Percentiles rank a stretch among this genome's conserved stretches.
phyloP scores from a whole-genome alignment of 2,329 filamentous ascomycete species.

The Fusarium gaditjirri region DNA sequence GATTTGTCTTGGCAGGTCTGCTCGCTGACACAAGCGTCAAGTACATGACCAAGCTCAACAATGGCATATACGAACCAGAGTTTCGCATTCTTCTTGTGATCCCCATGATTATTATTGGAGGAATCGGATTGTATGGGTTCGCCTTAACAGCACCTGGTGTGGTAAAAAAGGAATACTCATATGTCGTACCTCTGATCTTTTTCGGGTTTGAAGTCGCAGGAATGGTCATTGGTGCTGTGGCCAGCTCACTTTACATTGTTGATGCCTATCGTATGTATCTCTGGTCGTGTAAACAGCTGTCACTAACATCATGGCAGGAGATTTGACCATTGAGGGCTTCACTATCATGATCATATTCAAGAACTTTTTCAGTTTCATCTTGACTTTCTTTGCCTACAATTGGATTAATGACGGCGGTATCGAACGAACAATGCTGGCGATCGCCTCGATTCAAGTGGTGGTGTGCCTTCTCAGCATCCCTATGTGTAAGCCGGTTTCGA shows the following conservation, averaged over 20 bases:
- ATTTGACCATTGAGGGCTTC: slow-evolving; percentile 87
- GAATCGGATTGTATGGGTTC: slow-evolving; percentile 85
- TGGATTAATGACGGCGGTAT: slow-evolving; percentile 79
- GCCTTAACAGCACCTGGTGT: slow-evolving; percentile 76
- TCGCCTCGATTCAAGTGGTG: slow-evolving; percentile 80
- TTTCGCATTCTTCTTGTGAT: slow-evolving; percentile 86
- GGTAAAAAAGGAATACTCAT: slow-evolving; percentile 67
- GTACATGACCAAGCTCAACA: slow-evolving; percentile 77
- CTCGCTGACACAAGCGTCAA: slow-evolving; percentile 79
- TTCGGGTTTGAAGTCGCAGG: slow-evolving; percentile 86
- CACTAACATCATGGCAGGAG: slow-evolving; percentile 58
- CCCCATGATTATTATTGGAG: slow-evolving; percentile 81
- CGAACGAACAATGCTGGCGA: slow-evolving; percentile 70
- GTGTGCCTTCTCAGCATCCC: slow-evolving; percentile 81
- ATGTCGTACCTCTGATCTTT: slow-evolving; percentile 81
- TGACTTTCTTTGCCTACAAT: slow-evolving; percentile 85
- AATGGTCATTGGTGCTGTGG: slow-evolving; percentile 92
- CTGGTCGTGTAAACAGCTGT: neutral
- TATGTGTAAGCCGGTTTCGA: slow-evolving; percentile 79
- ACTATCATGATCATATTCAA: slow-evolving; percentile 94
- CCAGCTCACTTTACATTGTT: slow-evolving; percentile 87
- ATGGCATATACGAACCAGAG: slow-evolving; percentile 89
- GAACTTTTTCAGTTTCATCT: slow-evolving; percentile 88
- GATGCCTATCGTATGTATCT: slow-evolving; percentile 82
- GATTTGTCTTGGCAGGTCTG: slow-evolving; percentile 79